Evolutionary conservation across 2,329 filamentous ascomycete species (phyloP), one percentile per base, ranked within the genome.

Genomic region (Fusarium kyushuense): DNA sequence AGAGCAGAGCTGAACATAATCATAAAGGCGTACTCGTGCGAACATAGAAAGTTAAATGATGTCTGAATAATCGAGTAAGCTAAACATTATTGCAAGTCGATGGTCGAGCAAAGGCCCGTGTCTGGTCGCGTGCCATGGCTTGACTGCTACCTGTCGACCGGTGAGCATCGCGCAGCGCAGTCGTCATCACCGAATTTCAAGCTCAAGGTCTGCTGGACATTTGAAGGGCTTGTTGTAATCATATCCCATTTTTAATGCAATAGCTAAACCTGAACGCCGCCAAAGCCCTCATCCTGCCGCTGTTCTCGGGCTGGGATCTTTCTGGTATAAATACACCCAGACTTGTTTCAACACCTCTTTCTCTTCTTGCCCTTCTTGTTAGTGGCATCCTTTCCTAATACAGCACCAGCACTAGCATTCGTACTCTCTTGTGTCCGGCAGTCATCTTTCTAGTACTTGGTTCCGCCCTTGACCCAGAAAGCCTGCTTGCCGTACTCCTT

Each of bases 401-500:
- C 40, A 49, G 25, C 17, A 27, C 27, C 9, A 27, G 27, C 27
- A 27, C 27, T 27, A 6, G 27, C 27, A 27, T 8, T 27, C 27
- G 27, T 8, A 52, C 53, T 36, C 29, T 40, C 35, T 33, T 14
- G 42, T 45, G 27, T 42, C 30, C 30, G 32, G 43, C 43, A 17
- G 48, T 38, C n/a, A 8, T 51, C 21, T 33, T 23, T 19, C 52
- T 54, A 70, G 59, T 70, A 70, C 42, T 70, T 70, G 48, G 75
- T 76, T 65, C 79, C 78, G 45, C 79, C 76, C 72, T 79, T 80
- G 67, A 78, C 79, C 80, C 83, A 83, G 75, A 84, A 83, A 64
- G 80, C 81, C 80, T 89, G 85, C 80, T 85, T 88, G 70, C 81
- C 79, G 73, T 83, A 83, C 83, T 90, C 87, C 83, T 90, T 90